Base-by-base conservation (phyloP, 495 filamentous ascomycete species). In the Hyphodiscus hymeniophilus region DNA sequence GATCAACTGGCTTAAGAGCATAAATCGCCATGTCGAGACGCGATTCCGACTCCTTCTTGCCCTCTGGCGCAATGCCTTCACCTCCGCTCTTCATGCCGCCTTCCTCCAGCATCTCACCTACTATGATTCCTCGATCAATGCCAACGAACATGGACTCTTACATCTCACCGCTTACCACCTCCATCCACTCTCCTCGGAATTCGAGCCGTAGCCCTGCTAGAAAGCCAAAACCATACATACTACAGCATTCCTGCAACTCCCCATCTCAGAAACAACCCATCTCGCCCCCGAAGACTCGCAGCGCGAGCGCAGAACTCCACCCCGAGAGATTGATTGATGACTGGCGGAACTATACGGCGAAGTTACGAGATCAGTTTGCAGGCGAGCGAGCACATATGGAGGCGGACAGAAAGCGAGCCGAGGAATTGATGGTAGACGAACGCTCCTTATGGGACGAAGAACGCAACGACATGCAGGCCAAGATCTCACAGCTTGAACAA, bases 391-490 rank as follows among this genome's bases (percentile, higher is more conserved):
- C 56, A 31, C 59, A 61, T 34, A 51, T 61, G 47, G 11, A 31
- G 18, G 59, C 55, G 3, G 55, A 58, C 31, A 32, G 56, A 32
- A 40, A 38, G 7, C 38, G 56, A 15, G 42, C 48, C 32, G 59
- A 59, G 17, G 59, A 61, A 26, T 35, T 59, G 11, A 61, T 61
- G 55, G 50, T 30, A 1, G 59, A 61, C 18, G 59, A 61, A 47
- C 31, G 59, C 13, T 33, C 22, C 3, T 35, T 61, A 12, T 61
- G 59, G 59, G 59, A 61, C 31, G 23, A 47, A 24, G 59, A 61
- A 24, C 33, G 59, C 23, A 40, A 43, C 7, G 42, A 33, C 15
- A 35, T 54, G 3, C 49, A 51, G 18, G 42, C 48, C 7, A 38
- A 26, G 43, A 57, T 61, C 45, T 50, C 33, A 30, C 39, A 54